A percentile compares a stretch with the other conserved stretches of the same genome.
phyloP scores from a whole-genome alignment of 2,329 filamentous ascomycete genomes.

The Penicillium thymicola region DNA sequence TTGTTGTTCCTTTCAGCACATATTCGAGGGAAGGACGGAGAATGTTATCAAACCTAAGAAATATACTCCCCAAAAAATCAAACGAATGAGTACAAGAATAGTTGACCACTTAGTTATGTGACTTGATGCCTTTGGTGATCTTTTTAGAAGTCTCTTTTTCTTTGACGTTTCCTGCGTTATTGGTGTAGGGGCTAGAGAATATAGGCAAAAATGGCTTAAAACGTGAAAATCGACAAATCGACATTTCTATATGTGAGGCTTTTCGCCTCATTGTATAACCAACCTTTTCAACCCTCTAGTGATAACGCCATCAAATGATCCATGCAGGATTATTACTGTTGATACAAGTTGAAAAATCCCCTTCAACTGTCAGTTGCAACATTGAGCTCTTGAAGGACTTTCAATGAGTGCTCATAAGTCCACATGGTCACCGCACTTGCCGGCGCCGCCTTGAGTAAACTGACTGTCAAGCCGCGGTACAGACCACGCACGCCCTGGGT shows the following conservation, averaged over 20 bases:
- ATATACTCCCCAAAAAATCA: too few species aligned
- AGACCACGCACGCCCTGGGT: slow-evolving; percentile 75
- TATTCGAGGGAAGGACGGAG: neutral
- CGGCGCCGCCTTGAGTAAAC: slow-evolving; percentile 90
- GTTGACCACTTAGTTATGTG: neutral
- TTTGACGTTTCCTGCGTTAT: too few species aligned
- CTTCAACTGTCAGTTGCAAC: slow-evolving; percentile 13
- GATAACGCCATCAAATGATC: slow-evolving; percentile 5
- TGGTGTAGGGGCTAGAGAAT: too few species aligned
- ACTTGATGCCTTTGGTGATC: too few species aligned
- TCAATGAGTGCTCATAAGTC: slow-evolving; percentile 81
- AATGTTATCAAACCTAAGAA: neutral
- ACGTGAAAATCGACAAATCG: neutral
- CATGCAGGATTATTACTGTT: neutral
- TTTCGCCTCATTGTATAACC: neutral
- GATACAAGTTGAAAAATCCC: neutral
- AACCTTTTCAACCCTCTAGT: neutral
- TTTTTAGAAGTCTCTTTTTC: neutral
- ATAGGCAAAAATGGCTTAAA: too few species aligned
- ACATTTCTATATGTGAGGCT: neutral
- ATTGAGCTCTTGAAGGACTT: slow-evolving; percentile 49
- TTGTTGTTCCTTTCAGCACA: neutral
- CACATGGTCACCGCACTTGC: slow-evolving; percentile 89
- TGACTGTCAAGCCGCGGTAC: slow-evolving; percentile 84
- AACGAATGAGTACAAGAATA: neutral